Conservation (phyloP, 208 protist species). For the Sergeia podlipaevii region DNA sequence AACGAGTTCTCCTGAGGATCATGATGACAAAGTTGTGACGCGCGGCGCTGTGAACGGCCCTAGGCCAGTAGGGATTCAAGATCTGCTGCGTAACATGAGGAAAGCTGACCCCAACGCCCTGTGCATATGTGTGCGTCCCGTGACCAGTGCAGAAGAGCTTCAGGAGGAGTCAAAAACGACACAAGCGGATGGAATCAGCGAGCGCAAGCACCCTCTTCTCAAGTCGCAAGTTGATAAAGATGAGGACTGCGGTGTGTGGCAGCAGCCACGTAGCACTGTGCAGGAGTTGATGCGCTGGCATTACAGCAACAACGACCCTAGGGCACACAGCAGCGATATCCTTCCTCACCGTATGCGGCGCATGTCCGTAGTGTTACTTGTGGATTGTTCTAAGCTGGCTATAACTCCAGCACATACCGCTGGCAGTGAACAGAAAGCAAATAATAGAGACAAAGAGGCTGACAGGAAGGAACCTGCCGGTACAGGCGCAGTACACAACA, state of each 20-base stretch:
- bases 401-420: background rate
- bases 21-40: no score
- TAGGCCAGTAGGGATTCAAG: no score
- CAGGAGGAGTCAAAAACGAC: background rate
- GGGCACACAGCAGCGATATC: slow-evolving; percentile 71
- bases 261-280: slow-evolving; percentile 4
- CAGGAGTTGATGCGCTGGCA: slow-evolving; percentile 67
- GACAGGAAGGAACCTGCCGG: background rate
- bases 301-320: slow-evolving; percentile 72
- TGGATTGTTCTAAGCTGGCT: slow-evolving; percentile 48
- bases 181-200: no score
- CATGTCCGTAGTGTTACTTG: slow-evolving; percentile 50
- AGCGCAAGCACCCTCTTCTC: slow-evolving; percentile 26
- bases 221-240: slow-evolving; percentile 58
- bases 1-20: no score
- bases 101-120: no score
- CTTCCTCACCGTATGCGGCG: slow-evolving; percentile 53
- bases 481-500: background rate
- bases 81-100: no score
- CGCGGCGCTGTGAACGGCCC: no score
- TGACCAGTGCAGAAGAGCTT: slow-evolving; percentile 3
- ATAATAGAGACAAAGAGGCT: background rate
- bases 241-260: slow-evolving; percentile 52
- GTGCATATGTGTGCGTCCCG: background rate
- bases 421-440: background rate